Evolutionary conservation across 768 basidiomycete species (phyloP), one percentile per base, ranked within the genome.

Genomic region (Russula ochroleuca): DNA sequence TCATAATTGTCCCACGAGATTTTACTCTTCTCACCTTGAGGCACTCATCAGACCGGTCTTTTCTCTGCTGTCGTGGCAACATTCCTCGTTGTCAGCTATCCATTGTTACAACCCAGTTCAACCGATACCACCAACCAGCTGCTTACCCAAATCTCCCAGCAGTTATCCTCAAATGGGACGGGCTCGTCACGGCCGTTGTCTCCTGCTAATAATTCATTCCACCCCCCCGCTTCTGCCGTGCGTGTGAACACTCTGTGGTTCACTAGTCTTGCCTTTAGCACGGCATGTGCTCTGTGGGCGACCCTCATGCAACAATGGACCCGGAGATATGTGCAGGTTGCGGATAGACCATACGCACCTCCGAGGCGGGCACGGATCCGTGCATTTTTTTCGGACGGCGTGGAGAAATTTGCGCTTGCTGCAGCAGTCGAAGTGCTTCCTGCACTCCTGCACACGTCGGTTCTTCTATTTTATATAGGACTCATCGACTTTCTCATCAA

Each of bases 51-150:
- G 70, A 69, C 71, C 0, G 70, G 70, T 57, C 63, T 71, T 15
- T 70, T 71, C 63, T 69, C 68, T n/a, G 70, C 70, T 0, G 63
- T 64, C 17, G 52, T 69, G 19, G 69, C 70, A 2, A 45, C 65
- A 5, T 70, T 71, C 41, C 52, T 68, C 48, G 43, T 71, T 19
- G 60, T 65, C 56, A 65, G 70, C 31, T 68, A 66, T 43, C 61
- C 59, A 23, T n/a, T 43, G 14, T 43, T 71, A 21, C 65, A 67
- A 47, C 59, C 61, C 19, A 62, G 65, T 43, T 25, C 64, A 13
- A 49, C 15, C 37, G 49, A 58, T 17, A n/a, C 43, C 35, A 50
- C 67, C 40, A 57, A 58, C 25, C 51, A 40, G 10, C 40, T 68
- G 31, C 65, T 68, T 13, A 15, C 37, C 19, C 65, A 61, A 58